Base-by-base conservation (phyloP, 768 basidiomycete genomes). In the Termitomyces bulborhizus region DNA sequence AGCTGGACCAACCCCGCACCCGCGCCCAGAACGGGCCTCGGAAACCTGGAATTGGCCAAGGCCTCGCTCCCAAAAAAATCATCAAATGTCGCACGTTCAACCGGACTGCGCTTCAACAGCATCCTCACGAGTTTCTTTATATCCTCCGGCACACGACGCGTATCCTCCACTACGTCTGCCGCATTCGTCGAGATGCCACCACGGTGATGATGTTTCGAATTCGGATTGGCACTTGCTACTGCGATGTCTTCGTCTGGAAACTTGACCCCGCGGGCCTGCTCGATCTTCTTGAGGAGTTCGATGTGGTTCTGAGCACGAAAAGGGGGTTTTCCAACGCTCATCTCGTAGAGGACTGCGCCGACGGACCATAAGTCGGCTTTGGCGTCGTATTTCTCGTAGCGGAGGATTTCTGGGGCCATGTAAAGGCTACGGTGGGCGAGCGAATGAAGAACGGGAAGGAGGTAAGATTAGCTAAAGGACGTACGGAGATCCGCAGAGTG, bases 291-390 rank as follows among this genome's bases (percentile, higher is more conserved):
- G 43, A 97, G 73, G 8, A 99, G 80, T 63, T 98, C 97, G 63
- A 98, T 89, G 68, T 98, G 96, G 66, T 98, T 99, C 69, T 86
- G 84, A 0, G 97, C 97, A 15, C 95, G 86, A 70, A 95, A 99
- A 0, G 97, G 97, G 1, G 97, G 90, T 62, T 85, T 86, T 2
- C 95, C 97, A 32, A 93, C 90, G 16, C 84, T 78, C 88, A 97
- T 21, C 21, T 21, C 21, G 21, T 21, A 21, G 21, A 21, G 21
- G 21, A 21, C 21, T 21, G 21, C 21, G 21, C 21, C 21, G 21
- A 21, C 21, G 21, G 21, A 21, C 21, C 21, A 21, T 21, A 21
- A 2, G 21, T 21, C 21, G 21, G 21, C 21, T 21, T 21, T 21
- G 21, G 21, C 21, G 21, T 21, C 21, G 21, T 21, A 21, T 21